Base-by-base conservation (phyloP, 257 asterid species). In the Eustoma russellianum region DNA sequence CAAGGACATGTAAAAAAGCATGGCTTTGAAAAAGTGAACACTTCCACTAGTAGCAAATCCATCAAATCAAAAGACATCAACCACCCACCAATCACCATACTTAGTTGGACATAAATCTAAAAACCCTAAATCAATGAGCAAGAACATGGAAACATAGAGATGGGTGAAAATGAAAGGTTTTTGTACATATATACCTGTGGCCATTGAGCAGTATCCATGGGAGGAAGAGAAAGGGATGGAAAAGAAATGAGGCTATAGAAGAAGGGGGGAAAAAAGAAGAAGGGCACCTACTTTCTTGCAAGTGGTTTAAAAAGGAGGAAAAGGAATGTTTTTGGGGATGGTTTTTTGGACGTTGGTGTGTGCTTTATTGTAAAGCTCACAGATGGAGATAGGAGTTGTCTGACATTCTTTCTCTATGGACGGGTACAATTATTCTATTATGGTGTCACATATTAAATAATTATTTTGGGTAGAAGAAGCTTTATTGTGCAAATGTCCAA, bases 121-220 rank as follows among this genome's bases (percentile, higher is more conserved):
- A 13, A 17, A 17, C 17, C n/a, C 9, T 7, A 55, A 45, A 49
- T 46, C 44, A 8, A 57, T 52, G 52, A 35, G 12, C 30, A 48
- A 15, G 56, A 52, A 59, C 52, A 43, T 50, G 53, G 56, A 41
- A 35, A 24, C 3, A 19, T 19, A 19, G 3, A 24, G 2, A 24
- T 24, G 30, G 30, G 30, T 24, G 3, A n/a, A 24, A 24, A 60
- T 1, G 30, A n/a, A 56, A 51, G 49, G 15, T 5, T 14, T 17
- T 34, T 40, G 72, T n/a, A 68, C 64, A 65, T 52, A 50, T 47
- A 46, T 82, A 86, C 93, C 93, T 86, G 90, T 47, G 86, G 93
- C 95, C 95, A 86, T 71, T 81, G 88, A 75, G 80, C 74, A 75
- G 85, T 72, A 57, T 85, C 83, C 94, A 85, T 85, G 74, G 78